Conservation (phyloP, 1,284 basidiomycete genomes). For the Wallemia ichthyophaga region DNA sequence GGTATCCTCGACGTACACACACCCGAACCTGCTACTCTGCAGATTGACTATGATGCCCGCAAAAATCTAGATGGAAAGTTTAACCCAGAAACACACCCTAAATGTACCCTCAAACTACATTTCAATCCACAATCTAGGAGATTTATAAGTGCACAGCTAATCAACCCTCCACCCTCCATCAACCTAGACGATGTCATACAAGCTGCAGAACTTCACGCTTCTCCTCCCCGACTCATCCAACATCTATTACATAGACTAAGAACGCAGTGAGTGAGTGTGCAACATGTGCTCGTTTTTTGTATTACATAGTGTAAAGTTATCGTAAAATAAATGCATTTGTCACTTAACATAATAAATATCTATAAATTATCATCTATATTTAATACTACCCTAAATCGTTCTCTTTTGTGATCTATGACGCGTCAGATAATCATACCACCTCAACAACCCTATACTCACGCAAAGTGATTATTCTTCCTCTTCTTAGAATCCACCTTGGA, state of each 20-base stretch:
- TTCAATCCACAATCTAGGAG: not conserved
- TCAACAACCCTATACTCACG: not conserved
- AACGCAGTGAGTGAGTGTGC: not conserved
- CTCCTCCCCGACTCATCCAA: not conserved
- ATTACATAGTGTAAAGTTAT: no score
- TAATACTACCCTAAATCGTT: no score
- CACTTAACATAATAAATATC: no score
- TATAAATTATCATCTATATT: no score
- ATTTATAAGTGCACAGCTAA: not conserved
- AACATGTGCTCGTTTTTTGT: no score
- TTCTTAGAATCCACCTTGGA: not conserved
- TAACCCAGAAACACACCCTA: not conserved
- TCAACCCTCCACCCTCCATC: not conserved
- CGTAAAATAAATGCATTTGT: no score
- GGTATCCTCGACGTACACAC: not conserved
- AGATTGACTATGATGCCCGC: not conserved
- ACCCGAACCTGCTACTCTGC: not conserved
- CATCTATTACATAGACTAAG: not conserved
- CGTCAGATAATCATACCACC: not conserved
- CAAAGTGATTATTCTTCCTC: not conserved
- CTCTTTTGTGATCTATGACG: not conserved
- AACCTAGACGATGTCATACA: not conserved
- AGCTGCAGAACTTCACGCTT: not conserved
- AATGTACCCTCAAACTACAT: not conserved
- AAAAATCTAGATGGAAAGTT: not conserved